Evolutionary conservation across 805 yeast genomes (phyloP).

Genomic region (Myxozyma geophila): DNA sequence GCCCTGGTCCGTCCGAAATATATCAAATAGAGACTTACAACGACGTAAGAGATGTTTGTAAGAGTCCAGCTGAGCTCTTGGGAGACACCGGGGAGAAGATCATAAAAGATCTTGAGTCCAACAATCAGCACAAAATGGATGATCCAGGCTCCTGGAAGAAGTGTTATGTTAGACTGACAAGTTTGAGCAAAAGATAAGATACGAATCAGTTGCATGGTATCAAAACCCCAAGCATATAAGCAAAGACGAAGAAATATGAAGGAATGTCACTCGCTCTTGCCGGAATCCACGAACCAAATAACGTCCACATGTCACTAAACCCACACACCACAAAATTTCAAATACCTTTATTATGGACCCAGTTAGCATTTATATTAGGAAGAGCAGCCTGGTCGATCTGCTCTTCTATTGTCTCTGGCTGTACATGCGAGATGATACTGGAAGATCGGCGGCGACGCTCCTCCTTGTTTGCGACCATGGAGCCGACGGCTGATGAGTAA

Average conservation of each 20-base stretch:
- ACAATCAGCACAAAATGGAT: slow-evolving; percentile 84
- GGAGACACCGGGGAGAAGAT: slow-evolving; percentile 77
- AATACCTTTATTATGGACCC: slow-evolving; percentile 89
- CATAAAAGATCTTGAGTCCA: slow-evolving; percentile 74
- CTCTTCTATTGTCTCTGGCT: slow-evolving; percentile 89
- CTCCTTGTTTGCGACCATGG: slow-evolving; percentile 29
- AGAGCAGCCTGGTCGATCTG: slow-evolving; percentile 87
- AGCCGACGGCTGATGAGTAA: slow-evolving; percentile 25
- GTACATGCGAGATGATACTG: slow-evolving; percentile 86
- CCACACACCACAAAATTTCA: neutral
- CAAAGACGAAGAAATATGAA: neutral
- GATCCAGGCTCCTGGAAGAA: slow-evolving; percentile 70
- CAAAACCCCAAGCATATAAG: neutral
- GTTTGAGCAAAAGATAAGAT: neutral
- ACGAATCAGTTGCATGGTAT: neutral
- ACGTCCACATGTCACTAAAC: neutral
- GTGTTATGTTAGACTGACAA: neutral
- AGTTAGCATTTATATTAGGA: slow-evolving; percentile 89
- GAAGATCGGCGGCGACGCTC: slow-evolving; percentile 74
- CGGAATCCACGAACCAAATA: neutral
- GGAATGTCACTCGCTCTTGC: neutral
- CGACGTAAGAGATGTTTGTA: slow-evolving; percentile 85
- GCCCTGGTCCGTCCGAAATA: too few species aligned
- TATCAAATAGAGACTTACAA: slow-evolving; percentile 40
- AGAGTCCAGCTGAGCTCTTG: slow-evolving; percentile 91